Evolutionary conservation across 805 yeast species (phyloP).

Genomic region (Kurtzmaniella cleridarum): DNA sequence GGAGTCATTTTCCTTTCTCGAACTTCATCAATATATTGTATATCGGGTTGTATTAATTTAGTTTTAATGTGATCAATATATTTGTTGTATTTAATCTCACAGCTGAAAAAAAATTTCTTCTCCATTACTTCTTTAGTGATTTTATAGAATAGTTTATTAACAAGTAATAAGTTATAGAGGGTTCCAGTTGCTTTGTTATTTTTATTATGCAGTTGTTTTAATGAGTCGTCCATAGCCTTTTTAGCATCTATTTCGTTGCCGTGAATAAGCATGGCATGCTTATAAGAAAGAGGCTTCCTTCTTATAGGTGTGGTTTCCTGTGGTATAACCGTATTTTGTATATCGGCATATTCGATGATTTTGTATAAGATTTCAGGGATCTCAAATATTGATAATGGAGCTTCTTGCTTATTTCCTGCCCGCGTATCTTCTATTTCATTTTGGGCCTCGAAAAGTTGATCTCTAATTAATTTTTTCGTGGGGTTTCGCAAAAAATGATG

Average conservation of each 20-base stretch:
- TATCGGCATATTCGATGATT: conserved; percentile 59
- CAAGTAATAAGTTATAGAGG: conserved; percentile 59
- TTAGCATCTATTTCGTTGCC: conserved; percentile 47
- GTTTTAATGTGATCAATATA: conserved; percentile 20
- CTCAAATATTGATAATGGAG: conserved; percentile 44
- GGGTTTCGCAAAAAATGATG: neutral
- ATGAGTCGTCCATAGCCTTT: conserved; percentile 34
- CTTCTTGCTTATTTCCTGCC: neutral
- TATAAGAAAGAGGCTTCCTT: conserved; percentile 61
- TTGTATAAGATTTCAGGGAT: conserved; percentile 71
- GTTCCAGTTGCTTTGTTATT: conserved; percentile 15
- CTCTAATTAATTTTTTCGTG: neutral
- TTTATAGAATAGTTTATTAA: conserved; percentile 61
- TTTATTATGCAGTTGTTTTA: conserved; percentile 3
- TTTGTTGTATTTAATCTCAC: conserved; percentile 39
- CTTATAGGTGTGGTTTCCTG: conserved; percentile 55
- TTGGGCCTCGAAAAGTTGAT: neutral
- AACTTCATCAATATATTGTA: conserved; percentile 8
- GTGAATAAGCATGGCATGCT: conserved; percentile 66
- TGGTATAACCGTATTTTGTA: conserved; percentile 47
- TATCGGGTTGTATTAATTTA: conserved; percentile 4
- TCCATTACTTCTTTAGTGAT: conserved; percentile 52
- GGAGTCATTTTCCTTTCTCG: conserved; percentile 18
- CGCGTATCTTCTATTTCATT: neutral
- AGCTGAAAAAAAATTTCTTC: conserved; percentile 50